A percentile compares a stretch with the other conserved stretches of the same genome.
These are phyloP conservation scores for Sporisorium graminicola DNA, from an alignment of 1,284 basidiomycete species.

Conservation along the genomic window DNA sequence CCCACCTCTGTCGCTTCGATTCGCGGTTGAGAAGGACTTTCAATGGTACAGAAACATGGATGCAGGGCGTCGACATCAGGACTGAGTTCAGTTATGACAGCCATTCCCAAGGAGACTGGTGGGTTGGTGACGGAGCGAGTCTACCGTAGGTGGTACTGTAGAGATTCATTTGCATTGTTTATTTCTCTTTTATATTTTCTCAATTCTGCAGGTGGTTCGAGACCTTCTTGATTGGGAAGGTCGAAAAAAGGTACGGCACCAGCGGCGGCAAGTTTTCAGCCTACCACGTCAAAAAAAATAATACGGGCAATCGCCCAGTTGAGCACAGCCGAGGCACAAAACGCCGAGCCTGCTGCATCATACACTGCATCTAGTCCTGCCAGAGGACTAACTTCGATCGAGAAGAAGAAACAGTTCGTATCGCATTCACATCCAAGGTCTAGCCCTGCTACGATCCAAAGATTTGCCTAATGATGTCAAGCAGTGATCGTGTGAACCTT, in stretches of 20 bases:
- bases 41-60: not conserved
- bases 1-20: too few species aligned
- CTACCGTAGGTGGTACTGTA: not conserved
- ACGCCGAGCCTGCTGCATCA: constrained; percentile 23
- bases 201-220: not conserved
- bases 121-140: not conserved
- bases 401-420: not conserved
- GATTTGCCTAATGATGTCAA: not conserved
- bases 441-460: not conserved
- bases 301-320: too few species aligned
- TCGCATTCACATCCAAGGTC: not conserved
- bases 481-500: not conserved
- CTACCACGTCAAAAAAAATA: constrained; percentile 12
- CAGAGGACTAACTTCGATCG: not conserved
- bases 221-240: constrained; percentile 1
- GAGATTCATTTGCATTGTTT: not conserved
- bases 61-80: not conserved
- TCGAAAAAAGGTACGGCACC: not conserved
- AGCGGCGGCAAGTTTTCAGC: too few species aligned
- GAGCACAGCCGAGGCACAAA: constrained; percentile 11
- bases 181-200: not conserved
- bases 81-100: not conserved
- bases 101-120: not conserved
- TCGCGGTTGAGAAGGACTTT: too few species aligned
- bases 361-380: not conserved